Evolutionary conservation across 1,284 basidiomycete species (phyloP).

Genomic region (Amylostereum chailletii): DNA sequence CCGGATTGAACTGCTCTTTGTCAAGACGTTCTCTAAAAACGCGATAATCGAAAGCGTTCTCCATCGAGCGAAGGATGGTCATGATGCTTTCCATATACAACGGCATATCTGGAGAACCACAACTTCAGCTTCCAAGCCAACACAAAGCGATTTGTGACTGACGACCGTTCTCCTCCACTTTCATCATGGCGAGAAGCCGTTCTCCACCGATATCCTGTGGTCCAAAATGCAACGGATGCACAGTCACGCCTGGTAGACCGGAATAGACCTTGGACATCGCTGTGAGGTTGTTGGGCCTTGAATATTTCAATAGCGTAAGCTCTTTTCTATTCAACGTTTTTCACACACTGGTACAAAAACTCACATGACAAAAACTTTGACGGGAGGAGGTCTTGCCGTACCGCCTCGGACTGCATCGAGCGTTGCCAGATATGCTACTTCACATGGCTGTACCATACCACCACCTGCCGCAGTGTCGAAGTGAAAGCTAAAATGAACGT

Average conservation of each 20-base stretch:
- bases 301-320: neutral
- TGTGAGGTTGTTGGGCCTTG: slow-evolving; percentile 15
- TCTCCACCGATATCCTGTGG: slow-evolving; percentile 22
- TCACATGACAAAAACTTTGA: slow-evolving; percentile 12
- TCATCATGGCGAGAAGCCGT: slow-evolving; percentile 27
- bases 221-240: slow-evolving; percentile 22
- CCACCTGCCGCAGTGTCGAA: slow-evolving; percentile 14
- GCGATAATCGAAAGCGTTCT: slow-evolving; percentile 16
- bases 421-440: slow-evolving; percentile 15
- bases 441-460: slow-evolving; percentile 12
- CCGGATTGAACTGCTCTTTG: slow-evolving; percentile 13
- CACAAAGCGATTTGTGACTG: neutral
- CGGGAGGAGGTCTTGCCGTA: slow-evolving; percentile 6
- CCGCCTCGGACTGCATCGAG: slow-evolving; percentile 2
- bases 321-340: too few species aligned
- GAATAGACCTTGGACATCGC: slow-evolving; percentile 22
- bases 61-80: slow-evolving; percentile 19
- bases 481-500: slow-evolving; percentile 10
- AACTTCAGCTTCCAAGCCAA: too few species aligned
- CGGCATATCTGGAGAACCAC: slow-evolving; percentile 13
- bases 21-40: slow-evolving; percentile 13
- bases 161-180: slow-evolving; percentile 16
- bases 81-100: slow-evolving; percentile 19
- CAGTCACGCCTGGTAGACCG: slow-evolving; percentile 17
- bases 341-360: slow-evolving; percentile 1